These are phyloP conservation scores for Hylodesmum podocarpum DNA, from an alignment of 306 rosid species.

Conservation along the genomic window DNA sequence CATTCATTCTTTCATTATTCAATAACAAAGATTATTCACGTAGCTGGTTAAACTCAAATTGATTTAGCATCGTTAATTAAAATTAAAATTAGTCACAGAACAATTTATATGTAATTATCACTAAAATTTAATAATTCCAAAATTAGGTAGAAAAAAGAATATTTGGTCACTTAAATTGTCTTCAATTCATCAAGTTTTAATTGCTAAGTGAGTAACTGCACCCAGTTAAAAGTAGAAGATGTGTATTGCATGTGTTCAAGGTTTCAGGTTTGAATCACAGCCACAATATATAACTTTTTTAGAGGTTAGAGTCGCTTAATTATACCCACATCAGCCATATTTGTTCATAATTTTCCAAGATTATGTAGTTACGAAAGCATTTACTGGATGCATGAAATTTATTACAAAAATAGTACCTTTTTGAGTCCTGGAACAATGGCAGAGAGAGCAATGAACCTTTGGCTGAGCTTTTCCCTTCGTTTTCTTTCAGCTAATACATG, in stretches of 20 bases:
- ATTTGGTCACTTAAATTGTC: background rate
- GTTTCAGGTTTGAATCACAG: background rate
- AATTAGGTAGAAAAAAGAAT: background rate
- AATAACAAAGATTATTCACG: background rate
- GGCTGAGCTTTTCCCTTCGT: constrained; percentile 86
- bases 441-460: constrained; percentile 79
- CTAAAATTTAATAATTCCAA: background rate
- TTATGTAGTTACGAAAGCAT: background rate
- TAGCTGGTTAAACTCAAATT: background rate
- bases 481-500: constrained; percentile 82
- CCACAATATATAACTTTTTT: background rate
- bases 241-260: background rate
- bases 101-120: background rate
- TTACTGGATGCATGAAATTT: background rate
- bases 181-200: background rate
- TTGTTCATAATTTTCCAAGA: background rate
- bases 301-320: background rate
- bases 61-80: background rate
- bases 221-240: background rate
- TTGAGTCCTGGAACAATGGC: constrained; percentile 84
- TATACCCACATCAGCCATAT: background rate
- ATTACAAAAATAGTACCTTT: constrained; percentile 47
- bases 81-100: background rate
- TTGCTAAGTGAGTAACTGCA: background rate
- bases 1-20: background rate